Evolutionary conservation across 179 eudicot genomes (phyloP), one percentile per base, ranked within the genome.

Genomic region (Patellifolia procumbens): DNA sequence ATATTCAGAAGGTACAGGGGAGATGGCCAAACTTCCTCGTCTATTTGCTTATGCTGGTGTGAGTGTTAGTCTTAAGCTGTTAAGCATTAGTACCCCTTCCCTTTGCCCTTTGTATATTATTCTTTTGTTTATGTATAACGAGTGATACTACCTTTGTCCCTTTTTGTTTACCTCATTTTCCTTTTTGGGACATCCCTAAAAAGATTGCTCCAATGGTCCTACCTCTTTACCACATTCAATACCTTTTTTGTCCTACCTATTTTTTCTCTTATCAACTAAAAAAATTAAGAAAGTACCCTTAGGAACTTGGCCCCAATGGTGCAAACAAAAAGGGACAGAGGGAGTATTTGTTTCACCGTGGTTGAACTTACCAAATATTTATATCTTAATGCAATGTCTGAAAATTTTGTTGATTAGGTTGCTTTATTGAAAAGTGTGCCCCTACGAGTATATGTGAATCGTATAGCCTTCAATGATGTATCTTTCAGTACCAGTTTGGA

Each of bases 41-140:
- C 70, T 78, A 32, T 75, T 90, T 77, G 97, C 97, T 63, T 91
- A 88, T 87, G 94, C 97, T 87, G 97, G 97, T 80, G 98, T 94
- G 79, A 77, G 93, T 73, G 48, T 53, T 56, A 53, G 26, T 39
- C 29, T 43, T 55, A 0, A 15, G n/a, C n/a, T n/a, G n/a, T n/a
- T 56, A 56, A 2, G 58, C 3, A 10, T 15, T 68, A 1, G 49
- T 6, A 17, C 34, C 6, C 11, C 67, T 11, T 17, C 43, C 4
- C 13, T 20, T 1, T 6, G 7, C 3, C 7, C 3, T 17, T 15
- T 17, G 15, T 3, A 15, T 49, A 1, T 17, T 20, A 20, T 55
- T 15, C 60, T 55, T 55, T 8, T 55, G 60, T 55, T 22, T 0
- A 22, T 55, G 60, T 8, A 52, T 22, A 4, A 3, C 22, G 22